Base-by-base conservation (phyloP, 495 filamentous ascomycete genomes). In the Penicillium longicatenatum region DNA sequence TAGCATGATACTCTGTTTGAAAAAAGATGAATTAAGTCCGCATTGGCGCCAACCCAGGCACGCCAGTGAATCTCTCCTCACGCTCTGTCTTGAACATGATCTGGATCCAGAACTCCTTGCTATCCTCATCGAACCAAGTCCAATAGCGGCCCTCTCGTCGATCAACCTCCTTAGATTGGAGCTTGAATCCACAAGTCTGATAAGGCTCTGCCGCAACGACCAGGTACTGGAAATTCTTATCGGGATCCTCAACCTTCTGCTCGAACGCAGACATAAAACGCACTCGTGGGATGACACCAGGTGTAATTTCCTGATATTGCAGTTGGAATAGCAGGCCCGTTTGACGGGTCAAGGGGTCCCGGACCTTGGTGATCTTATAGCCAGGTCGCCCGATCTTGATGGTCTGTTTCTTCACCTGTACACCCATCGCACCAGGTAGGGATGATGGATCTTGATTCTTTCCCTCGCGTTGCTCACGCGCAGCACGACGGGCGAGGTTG, bases 71-170 rank as follows among this genome's bases (percentile, higher is more conserved):
- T 60, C 94, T 78, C 82, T 98, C 94, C 79, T 98, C 94, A 51
- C 94, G 83, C 81, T 99, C 94, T 39, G 95, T 98, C 84, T 97
- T 93, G 78, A 98, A 99, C 82, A 97, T 90, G 51, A 99, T 82
- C 80, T 98, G 94, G n/a, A 97, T 81, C 90, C 92, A 98, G 68
- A 96, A 98, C 78, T 98, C 93, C 82, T 98, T 98, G 53, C 86
- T 84, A 74, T 99, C 94, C 59, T 88, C 86, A 78, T 98, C 95
- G 77, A 94, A 99, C 87, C 91, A 97, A 30, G 86, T 89, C 86
- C 91, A 98, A 71, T 92, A 94, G 66, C 85, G 81, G 8, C 88
- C 94, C 57, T 91, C 90, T 16, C 89, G 82, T 39, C 92, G 84
- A 75, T 99, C 95, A 50, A 99, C 86, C 81, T 98, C 95, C 59